Evolutionary conservation across 306 rosid species (phyloP), one percentile per base, ranked within the genome.

Genomic region (Acacia melanoxylon): DNA sequence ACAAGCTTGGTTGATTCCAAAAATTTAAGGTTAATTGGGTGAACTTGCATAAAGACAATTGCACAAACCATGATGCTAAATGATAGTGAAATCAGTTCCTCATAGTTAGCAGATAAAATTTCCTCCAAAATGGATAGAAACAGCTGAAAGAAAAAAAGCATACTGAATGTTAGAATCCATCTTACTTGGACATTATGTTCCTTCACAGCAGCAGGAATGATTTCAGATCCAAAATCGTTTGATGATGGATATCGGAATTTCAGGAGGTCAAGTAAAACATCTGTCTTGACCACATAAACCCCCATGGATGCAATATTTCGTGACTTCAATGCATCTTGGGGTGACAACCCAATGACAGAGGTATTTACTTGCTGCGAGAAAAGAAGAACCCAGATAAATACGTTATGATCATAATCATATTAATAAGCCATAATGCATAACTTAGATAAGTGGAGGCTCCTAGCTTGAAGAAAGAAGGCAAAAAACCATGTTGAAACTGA

Each of bases 241-340:
- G 97, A 77, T 24, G 91, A 86, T 44, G 98, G 98, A 86, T 88
- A 93, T 75, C 89, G 88, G 88, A 89, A 88, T 84, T 78, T 87
- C 61, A 95, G 83, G 77, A 95, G 95, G 78, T 95, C 84, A 40
- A 93, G 91, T 84, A 93, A 87, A 85, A 89, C 69, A 10, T 91
- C 93, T 5, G 84, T 87, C 88, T 90, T 95, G 89, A 95, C 91
- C 74, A 89, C 91, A 81, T 95, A 95, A 68, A 95, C 97, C 78
- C 98, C 98, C 97, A 93, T 95, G 4, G 98, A 93, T 76, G 98
- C 98, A 83, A 93, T 89, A 86, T 91, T 93, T 29, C 97, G 95
- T 22, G 86, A 83, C 24, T 68, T 75, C 37, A 69, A 24, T 11
- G 98, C 93, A 54, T 90, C 97, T 83, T 87, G 90, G 56, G 77